A percentile compares a stretch with the other conserved stretches of the same genome.
These are phyloP conservation scores for Coffea canephora DNA, from an alignment of 257 asterid species.

Conservation along the genomic window DNA sequence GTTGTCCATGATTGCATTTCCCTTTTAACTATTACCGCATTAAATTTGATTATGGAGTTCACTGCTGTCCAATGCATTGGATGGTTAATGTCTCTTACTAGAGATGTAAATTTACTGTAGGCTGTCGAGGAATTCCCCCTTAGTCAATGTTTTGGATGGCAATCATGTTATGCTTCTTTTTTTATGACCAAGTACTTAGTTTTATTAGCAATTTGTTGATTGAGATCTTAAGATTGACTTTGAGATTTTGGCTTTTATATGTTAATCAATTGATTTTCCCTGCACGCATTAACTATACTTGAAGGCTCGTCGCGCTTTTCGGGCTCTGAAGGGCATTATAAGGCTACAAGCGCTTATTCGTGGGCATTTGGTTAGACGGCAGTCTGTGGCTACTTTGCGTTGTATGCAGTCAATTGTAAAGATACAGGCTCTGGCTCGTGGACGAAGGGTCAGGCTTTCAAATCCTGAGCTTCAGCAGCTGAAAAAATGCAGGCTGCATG, in stretches of 20 bases:
- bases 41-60: neutral
- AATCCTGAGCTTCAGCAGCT: slow-evolving; percentile 29
- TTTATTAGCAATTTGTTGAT: neutral
- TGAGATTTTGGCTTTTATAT: neutral
- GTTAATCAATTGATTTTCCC: neutral
- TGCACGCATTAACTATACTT: slow-evolving; percentile 12
- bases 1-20: neutral
- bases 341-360: slow-evolving; percentile 94
- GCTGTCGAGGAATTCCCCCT: neutral
- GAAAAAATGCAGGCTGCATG: slow-evolving; percentile 22
- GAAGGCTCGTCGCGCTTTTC: slow-evolving; percentile 91
- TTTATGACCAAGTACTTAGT: neutral
- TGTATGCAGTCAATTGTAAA: slow-evolving; percentile 77
- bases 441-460: slow-evolving; percentile 56
- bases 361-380: slow-evolving; percentile 92
- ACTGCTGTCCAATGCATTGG: neutral
- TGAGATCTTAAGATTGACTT: neutral
- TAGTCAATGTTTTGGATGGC: neutral
- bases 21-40: neutral
- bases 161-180: neutral
- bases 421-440: slow-evolving; percentile 80
- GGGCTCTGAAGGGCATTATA: slow-evolving; percentile 88
- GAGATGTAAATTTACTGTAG: neutral
- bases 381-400: slow-evolving; percentile 75
- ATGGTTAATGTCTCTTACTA: neutral